Conservation (phyloP, 2,329 filamentous ascomycete genomes). For the Colletotrichum sp. region DNA sequence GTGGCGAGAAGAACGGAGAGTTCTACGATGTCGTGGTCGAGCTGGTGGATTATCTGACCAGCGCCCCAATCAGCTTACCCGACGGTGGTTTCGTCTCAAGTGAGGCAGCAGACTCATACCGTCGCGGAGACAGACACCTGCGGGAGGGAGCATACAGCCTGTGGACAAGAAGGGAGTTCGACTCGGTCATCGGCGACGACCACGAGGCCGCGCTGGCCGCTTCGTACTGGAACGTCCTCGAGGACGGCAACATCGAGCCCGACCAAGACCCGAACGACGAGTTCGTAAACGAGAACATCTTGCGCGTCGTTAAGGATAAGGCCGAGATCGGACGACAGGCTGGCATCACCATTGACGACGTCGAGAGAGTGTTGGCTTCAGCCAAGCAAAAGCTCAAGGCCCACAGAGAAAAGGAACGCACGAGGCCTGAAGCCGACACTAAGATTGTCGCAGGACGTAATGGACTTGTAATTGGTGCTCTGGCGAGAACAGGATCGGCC, state of each 20-base stretch:
- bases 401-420: conserved; percentile 76
- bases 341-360: conserved; percentile 71
- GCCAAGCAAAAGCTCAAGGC: conserved; percentile 73
- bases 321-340: conserved; percentile 77
- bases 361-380: conserved; percentile 68
- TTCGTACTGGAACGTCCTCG: conserved; percentile 81
- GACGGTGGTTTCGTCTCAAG: conserved; percentile 84
- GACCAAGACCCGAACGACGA: conserved; percentile 90
- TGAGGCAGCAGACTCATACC: conserved; percentile 86
- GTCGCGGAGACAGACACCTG: conserved; percentile 78
- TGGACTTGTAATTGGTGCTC: conserved; percentile 81
- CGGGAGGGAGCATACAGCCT: conserved; percentile 93
- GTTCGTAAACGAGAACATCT: conserved; percentile 91
- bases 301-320: conserved; percentile 72
- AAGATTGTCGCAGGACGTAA: conserved; percentile 92
- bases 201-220: conserved; percentile 67
- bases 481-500: conserved; percentile 77
- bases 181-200: conserved; percentile 69
- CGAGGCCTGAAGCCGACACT: conserved; percentile 80
- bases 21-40: conserved; percentile 81
- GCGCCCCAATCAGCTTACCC: conserved; percentile 67
- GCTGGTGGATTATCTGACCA: conserved; percentile 85
- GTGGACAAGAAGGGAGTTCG: conserved; percentile 89
- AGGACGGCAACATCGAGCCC: conserved; percentile 84
- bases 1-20: conserved; percentile 63